Evolutionary conservation across 768 basidiomycete genomes (phyloP).

Genomic region (Kwoniella dendrophila): DNA sequence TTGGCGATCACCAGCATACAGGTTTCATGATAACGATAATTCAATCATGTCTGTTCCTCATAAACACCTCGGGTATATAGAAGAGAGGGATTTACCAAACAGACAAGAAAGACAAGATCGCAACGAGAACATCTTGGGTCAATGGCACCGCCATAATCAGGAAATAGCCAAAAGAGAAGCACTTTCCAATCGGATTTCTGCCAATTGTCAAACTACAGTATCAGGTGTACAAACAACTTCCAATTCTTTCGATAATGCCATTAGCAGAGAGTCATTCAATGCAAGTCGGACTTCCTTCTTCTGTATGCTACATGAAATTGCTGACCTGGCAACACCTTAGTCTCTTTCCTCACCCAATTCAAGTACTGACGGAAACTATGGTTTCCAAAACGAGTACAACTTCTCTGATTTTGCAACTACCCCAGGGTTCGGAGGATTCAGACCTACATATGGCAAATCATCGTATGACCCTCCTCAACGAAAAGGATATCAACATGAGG

Average conservation of each 20-base stretch:
- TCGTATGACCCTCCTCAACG: neutral
- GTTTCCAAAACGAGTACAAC: conserved; percentile 6
- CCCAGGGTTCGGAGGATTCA: conserved; percentile 14
- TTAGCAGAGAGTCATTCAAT: neutral
- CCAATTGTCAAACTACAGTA: neutral
- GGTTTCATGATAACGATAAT: neutral
- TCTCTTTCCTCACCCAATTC: neutral
- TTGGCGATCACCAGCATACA: neutral
- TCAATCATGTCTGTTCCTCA: too few species aligned
- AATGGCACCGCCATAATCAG: too few species aligned
- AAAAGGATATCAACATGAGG: neutral
- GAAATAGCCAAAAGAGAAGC: neutral
- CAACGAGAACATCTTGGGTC: too few species aligned
- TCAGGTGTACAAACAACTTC: too few species aligned
- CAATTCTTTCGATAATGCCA: neutral
- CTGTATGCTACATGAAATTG: neutral
- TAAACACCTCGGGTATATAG: too few species aligned
- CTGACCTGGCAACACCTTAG: neutral
- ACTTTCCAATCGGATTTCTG: neutral
- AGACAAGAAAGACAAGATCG: too few species aligned
- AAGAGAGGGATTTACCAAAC: too few species aligned
- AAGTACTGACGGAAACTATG: too few species aligned
- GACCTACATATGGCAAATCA: neutral
- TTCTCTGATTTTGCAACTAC: conserved; percentile 16
- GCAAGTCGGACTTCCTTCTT: neutral